Conservation (phyloP, 192 early-diverging fungal genomes). For the Kappamyces sp. region DNA sequence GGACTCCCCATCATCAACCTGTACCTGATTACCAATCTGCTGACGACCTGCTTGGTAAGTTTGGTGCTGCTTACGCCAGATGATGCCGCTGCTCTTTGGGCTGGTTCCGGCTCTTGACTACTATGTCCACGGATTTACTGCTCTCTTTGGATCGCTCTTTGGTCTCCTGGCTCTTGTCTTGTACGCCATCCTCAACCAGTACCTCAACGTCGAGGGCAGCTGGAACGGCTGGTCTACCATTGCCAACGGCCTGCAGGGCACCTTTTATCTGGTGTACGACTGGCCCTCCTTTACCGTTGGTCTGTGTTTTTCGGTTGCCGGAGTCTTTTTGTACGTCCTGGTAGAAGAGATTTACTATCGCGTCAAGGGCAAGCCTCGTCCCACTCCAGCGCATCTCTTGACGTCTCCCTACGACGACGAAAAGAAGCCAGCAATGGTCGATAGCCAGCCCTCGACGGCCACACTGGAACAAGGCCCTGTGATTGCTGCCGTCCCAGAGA, state of each 20-base stretch:
- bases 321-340: constrained; percentile 13
- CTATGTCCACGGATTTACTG: constrained; percentile 26
- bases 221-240: constrained; percentile 9
- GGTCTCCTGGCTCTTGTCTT: constrained; percentile 24
- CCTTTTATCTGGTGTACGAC: constrained; percentile 32
- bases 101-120: constrained; percentile 25
- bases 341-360: background rate
- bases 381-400: too few relatives aligned
- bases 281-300: constrained; percentile 31
- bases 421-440: too few relatives aligned
- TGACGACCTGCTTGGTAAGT: constrained; percentile 18
- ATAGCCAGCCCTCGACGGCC: too few relatives aligned
- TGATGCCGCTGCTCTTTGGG: constrained; percentile 36
- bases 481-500: too few relatives aligned
- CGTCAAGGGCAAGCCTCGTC: too few relatives aligned
- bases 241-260: constrained; percentile 17
- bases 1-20: constrained; percentile 18
- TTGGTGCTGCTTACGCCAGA: background rate
- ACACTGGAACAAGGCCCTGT: too few relatives aligned
- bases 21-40: constrained; percentile 32
- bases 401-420: too few relatives aligned
- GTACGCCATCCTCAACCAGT: constrained; percentile 11
- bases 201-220: constrained; percentile 4
- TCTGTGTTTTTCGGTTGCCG: constrained; percentile 22
- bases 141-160: constrained; percentile 31